Evolutionary conservation across 257 asterid species (phyloP), one percentile per base, ranked within the genome.

Genomic region (Leonotis leonurus): DNA sequence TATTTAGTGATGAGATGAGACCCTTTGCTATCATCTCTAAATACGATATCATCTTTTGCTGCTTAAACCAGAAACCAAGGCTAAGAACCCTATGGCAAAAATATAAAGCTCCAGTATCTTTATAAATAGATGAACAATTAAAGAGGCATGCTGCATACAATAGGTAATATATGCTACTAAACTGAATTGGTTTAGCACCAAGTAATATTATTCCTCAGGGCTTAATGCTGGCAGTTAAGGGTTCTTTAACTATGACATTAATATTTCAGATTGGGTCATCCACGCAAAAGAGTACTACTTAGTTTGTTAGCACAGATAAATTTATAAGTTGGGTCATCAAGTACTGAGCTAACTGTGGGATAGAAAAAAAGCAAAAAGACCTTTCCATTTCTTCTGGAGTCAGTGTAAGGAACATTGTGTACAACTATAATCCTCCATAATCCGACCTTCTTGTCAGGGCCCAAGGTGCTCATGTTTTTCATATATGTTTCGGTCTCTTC

Each of bases 381-480:
- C 95, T 89, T 89, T 68, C 95, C 99, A 62, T 89, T 93, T 70
- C 99, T 84, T 70, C 97, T 87, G 27, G 99, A 76, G 67, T 89
- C 99, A 40, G 73, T 48, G 69, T 89, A 93, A 76, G 99, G 99
- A 74, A 85, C 81, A 60, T 87, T 89, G 64, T 18, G 95, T 20
- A 93, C 95, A 13, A 89, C 91, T 60, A 93, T 87, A 62, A 93
- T 82, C 77, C 90, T 79, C 99, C 99, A 93, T 27, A 87, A 63
- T 54, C 99, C 99, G 59, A 77, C 86, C 78, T 75, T 77, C 60
- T 77, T 85, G 56, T 74, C 76, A 69, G 77, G 67, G 63, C 85
- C 88, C 75, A 85, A 68, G 51, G 76, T 67, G 72, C 85, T 83
- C 43, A 76, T 73, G 30, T 87, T 89, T 75, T 72, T 85, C 87